These are phyloP conservation scores for Citrus reticulata DNA, from an alignment of 345 rosid genomes.

Conservation along the genomic window DNA sequence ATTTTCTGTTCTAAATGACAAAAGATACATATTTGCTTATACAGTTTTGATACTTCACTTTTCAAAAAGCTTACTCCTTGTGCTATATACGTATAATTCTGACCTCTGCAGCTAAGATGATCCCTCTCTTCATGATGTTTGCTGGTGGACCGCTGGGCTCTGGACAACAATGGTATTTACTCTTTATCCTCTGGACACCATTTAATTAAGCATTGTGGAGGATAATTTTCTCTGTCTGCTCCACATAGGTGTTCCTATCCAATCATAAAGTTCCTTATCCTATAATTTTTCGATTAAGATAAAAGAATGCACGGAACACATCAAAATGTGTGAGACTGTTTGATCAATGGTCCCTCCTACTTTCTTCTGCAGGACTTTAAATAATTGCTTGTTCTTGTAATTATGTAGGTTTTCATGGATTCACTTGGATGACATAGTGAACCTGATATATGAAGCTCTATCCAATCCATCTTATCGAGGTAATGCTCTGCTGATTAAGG, in stretches of 20 bases:
- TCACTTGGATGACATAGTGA: constrained; percentile 89
- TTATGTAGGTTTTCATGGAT: constrained; percentile 92
- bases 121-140: constrained; percentile 89
- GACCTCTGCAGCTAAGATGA: constrained; percentile 76
- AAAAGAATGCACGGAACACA: not conserved
- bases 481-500: constrained; percentile 12
- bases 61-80: not conserved
- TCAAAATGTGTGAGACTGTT: not conserved
- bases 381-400: not conserved
- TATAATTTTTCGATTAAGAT: not conserved
- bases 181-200: not conserved
- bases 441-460: constrained; percentile 76
- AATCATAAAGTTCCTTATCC: not conserved
- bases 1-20: not conserved
- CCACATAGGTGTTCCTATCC: not conserved
- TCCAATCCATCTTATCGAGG: constrained; percentile 79
- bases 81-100: constrained; percentile 6
- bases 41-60: not conserved
- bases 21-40: not conserved
- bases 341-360: not conserved
- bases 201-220: not conserved
- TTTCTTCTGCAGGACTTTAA: not conserved
- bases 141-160: constrained; percentile 97
- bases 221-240: not conserved
- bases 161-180: constrained; percentile 77